phyloP scores from a whole-genome alignment of 2,329 filamentous ascomycete genomes.

The Colletotrichum sp. region DNA sequence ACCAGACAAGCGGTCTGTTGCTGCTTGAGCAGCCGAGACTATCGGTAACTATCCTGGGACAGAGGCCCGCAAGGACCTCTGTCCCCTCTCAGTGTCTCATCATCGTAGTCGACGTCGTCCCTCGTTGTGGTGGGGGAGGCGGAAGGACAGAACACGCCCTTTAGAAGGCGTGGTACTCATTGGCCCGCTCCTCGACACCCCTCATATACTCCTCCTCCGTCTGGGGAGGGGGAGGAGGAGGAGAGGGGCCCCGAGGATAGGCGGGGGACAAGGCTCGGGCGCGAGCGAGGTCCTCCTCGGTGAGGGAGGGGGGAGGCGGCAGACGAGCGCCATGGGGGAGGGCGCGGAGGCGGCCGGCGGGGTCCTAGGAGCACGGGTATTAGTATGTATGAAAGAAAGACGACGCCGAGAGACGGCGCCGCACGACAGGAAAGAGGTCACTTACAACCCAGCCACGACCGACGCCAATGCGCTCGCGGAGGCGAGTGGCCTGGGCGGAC shows the following conservation, averaged over 20 bases:
- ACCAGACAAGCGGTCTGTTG: neutral
- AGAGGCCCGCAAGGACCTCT: neutral
- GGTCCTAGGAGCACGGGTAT: neutral
- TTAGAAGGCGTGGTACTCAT: neutral
- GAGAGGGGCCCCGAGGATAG: constrained; percentile 5
- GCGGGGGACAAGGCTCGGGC: neutral
- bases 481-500: neutral
- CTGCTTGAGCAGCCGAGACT: neutral
- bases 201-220: constrained; percentile 2
- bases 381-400: neutral
- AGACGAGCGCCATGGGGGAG: constrained; percentile 1
- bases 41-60: neutral
- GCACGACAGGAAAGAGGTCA: neutral
- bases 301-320: neutral
- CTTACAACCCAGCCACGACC: neutral
- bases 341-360: constrained; percentile 13
- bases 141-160: neutral
- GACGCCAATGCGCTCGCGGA: neutral
- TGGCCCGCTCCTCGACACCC: neutral
- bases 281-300: neutral
- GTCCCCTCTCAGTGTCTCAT: neutral
- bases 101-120: neutral
- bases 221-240: constrained; percentile 2
- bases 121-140: neutral
- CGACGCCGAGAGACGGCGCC: neutral